Evolutionary conservation across 1,139 yeast genomes (phyloP).

Genomic region (Lodderomyces margitis): DNA sequence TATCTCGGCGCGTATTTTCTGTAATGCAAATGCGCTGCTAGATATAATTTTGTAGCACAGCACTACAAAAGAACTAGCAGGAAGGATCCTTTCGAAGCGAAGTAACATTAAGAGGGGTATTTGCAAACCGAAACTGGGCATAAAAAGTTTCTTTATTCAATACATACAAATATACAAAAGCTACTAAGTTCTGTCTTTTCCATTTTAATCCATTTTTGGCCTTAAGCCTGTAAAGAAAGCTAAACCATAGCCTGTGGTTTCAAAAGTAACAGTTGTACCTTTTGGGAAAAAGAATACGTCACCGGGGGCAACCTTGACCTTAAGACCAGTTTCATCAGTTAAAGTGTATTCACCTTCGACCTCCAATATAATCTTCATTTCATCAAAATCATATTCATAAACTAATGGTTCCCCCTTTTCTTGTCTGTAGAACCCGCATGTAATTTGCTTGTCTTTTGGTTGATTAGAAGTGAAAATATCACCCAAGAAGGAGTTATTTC

Average conservation of each 20-base stretch:
- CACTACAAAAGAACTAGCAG: too few species aligned
- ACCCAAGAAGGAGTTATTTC: slow-evolving; percentile 65
- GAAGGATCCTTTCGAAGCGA: too few species aligned
- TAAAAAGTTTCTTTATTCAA: too few species aligned
- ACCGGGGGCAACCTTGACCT: slow-evolving; percentile 57
- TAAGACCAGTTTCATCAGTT: slow-evolving; percentile 60
- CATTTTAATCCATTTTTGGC: too few species aligned
- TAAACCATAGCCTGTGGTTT: slow-evolving; percentile 62
- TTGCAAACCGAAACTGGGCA: too few species aligned
- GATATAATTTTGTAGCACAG: too few species aligned
- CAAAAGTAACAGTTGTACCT: slow-evolving; percentile 66
- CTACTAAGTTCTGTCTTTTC: too few species aligned
- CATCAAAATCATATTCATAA: slow-evolving; percentile 64
- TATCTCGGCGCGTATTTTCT: too few species aligned
- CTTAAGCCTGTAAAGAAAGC: slow-evolving; percentile 68
- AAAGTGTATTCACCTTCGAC: slow-evolving; percentile 62
- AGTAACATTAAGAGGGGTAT: too few species aligned
- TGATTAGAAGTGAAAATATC: slow-evolving; percentile 60
- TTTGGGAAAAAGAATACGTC: slow-evolving; percentile 68
- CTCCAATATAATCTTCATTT: slow-evolving; percentile 67
- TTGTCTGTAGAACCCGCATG: slow-evolving; percentile 70
- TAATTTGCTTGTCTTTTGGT: slow-evolving; percentile 55
- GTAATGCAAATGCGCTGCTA: too few species aligned
- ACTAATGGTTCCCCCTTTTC: slow-evolving; percentile 66
- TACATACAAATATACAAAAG: too few species aligned